Evolutionary conservation across 768 basidiomycete species (phyloP), one percentile per base, ranked within the genome.

Genomic region (Hysterangium stoloniferum): DNA sequence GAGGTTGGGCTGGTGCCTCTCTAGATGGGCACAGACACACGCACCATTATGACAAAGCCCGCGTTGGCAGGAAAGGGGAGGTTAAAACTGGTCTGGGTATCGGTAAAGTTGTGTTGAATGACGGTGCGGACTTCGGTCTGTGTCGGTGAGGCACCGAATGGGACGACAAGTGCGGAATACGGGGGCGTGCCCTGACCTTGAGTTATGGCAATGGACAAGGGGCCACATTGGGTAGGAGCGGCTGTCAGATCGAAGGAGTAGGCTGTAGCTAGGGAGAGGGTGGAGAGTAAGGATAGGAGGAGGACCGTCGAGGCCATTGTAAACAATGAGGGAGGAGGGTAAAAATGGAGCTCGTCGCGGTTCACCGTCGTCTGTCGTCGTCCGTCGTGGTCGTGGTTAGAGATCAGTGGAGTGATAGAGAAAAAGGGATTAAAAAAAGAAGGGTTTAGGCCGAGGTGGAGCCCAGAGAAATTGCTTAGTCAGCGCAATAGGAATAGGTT

Each of bases 41-140:
- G 29, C 15, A 41, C 50, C n/a, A 58, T 52, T 33, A 57, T 55
- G 42, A 89, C 84, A 48, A 90, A 81, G 58, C 85, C 80, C 3
- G 84, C 84, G 59, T 78, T 72, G 42, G 65, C 70, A 0, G 86
- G 86, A 60, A 75, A 89, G 25, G 71, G 74, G 46, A 87, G 71
- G 59, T 75, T 64, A 62, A 88, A 82, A 32, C 62, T 70, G 17
- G 66, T 50, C 5, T 64, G 61, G 22, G 63, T 58, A 24, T 64
- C 73, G 17, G 66, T 53, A 59, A 88, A 87, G 4, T 72, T 62
- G 11, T 77, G 62, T 57, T 76, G 75, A 44, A 80, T 61, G 41
- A 86, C 80, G 35, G 60, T 74, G 25, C 86, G 73, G 20, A 73
- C 80, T 62, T 91, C 87, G 28, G 76, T 66, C 52, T 74, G 78